phyloP scores from a whole-genome alignment of 768 basidiomycete genomes.

The Kwoniella sp. region DNA sequence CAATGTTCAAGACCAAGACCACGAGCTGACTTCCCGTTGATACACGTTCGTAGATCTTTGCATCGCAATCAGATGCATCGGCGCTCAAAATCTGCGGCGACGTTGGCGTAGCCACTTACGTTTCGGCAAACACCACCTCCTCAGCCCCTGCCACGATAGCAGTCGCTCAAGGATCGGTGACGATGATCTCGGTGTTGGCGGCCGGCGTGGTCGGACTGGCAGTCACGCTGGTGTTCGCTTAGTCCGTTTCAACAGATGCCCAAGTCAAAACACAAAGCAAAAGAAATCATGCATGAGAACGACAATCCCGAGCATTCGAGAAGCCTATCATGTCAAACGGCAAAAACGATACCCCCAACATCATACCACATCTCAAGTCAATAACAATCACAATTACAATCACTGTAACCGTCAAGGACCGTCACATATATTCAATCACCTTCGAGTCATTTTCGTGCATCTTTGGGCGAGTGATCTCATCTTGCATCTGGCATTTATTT shows the following conservation, averaged over 20 bases:
- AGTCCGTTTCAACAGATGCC: too few species aligned
- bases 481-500: not conserved
- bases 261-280: too few species aligned
- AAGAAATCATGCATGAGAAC: too few species aligned
- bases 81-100: conserved; percentile 34
- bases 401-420: too few species aligned
- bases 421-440: too few species aligned
- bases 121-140: conserved; percentile 27
- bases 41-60: conserved; percentile 30
- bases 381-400: too few species aligned
- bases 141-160: conserved; percentile 6
- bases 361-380: too few species aligned
- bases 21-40: not conserved
- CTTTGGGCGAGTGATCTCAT: not conserved
- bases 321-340: too few species aligned
- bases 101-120: conserved; percentile 23
- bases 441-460: not conserved
- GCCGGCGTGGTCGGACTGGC: conserved; percentile 14
- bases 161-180: conserved; percentile 7
- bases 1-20: too few species aligned
- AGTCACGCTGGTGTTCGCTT: conserved; percentile 9
- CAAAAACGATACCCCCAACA: too few species aligned
- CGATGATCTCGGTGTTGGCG: conserved; percentile 15
- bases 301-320: too few species aligned
- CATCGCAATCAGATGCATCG: conserved; percentile 32